phyloP scores from a whole-genome alignment of 2,329 filamentous ascomycete genomes.

The Fusarium chuoi region DNA sequence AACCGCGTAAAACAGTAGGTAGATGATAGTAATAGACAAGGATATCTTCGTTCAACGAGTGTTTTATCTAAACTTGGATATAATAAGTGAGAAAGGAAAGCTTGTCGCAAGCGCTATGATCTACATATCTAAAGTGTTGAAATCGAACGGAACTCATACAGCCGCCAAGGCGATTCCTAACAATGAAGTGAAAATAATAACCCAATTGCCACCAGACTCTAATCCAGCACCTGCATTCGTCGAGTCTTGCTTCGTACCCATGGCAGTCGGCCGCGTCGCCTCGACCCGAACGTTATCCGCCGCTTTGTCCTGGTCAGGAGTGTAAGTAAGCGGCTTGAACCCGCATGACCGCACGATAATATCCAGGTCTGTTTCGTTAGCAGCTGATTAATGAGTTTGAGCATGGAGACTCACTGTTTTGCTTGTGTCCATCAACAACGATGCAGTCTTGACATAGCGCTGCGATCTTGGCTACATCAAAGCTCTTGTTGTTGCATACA shows the following conservation, averaged over 20 bases:
- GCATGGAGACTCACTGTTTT: conserved; percentile 45
- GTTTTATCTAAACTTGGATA: neutral
- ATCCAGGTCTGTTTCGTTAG: conserved; percentile 47
- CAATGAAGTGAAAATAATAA: conserved; percentile 9
- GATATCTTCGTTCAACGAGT: neutral
- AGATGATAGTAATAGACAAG: neutral
- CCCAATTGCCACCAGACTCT: neutral
- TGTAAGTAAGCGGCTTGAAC: conserved; percentile 47
- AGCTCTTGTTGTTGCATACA: conserved; percentile 53
- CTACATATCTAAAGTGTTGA: neutral
- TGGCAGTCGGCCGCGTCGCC: conserved; percentile 44
- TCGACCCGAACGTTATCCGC: conserved; percentile 50
- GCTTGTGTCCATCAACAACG: conserved; percentile 43
- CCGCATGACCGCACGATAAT: conserved; percentile 51
- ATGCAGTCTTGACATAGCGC: conserved; percentile 54
- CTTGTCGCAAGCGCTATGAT: conserved; percentile 13
- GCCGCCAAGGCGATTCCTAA: conserved; percentile 12
- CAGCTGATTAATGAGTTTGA: neutral
- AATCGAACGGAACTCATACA: conserved; percentile 1
- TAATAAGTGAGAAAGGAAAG: conserved; percentile 11
- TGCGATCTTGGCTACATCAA: conserved; percentile 52
- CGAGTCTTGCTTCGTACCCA: conserved; percentile 4
- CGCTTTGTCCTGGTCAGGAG: conserved; percentile 44
- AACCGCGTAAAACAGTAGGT: no score
- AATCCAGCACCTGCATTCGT: neutral